Conservation (phyloP, 1,284 basidiomycete species). For the Erythrobasidium hasegawianum region DNA sequence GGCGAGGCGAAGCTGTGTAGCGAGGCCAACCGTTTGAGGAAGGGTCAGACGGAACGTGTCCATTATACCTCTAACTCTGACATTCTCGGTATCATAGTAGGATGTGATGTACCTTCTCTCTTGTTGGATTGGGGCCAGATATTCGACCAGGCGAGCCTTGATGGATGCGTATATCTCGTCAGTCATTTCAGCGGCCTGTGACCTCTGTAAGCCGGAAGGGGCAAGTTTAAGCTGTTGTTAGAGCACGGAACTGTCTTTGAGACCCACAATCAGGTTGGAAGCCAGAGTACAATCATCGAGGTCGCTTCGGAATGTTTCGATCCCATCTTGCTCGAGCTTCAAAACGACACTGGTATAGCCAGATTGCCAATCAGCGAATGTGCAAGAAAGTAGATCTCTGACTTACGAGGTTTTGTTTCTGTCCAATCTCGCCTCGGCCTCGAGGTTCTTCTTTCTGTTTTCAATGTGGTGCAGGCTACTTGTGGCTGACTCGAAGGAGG, state of each 20-base stretch:
- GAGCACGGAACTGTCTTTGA: not conserved
- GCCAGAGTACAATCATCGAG: not conserved
- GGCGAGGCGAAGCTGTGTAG: not conserved
- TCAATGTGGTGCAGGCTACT: not conserved
- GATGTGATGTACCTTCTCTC: not conserved
- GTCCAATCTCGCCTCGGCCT: not conserved
- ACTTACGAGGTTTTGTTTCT: not conserved
- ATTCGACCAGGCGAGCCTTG: not conserved
- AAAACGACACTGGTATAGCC: not conserved
- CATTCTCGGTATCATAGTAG: not conserved
- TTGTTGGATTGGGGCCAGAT: not conserved
- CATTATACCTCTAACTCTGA: not conserved
- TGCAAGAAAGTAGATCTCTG: too few species aligned
- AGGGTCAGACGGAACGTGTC: not conserved
- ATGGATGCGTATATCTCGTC: not conserved
- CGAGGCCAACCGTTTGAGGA: not conserved
- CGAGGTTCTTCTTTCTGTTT: not conserved
- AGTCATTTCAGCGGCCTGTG: not conserved
- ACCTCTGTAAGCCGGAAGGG: not conserved
- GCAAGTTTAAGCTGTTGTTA: not conserved
- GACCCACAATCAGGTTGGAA: not conserved
- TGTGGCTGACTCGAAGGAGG: not conserved
- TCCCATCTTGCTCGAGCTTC: not conserved
- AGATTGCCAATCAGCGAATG: not conserved
- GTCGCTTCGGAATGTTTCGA: not conserved